Evolutionary conservation across 768 basidiomycete species (phyloP), one percentile per base, ranked within the genome.

Genomic region (Suillus lakei): DNA sequence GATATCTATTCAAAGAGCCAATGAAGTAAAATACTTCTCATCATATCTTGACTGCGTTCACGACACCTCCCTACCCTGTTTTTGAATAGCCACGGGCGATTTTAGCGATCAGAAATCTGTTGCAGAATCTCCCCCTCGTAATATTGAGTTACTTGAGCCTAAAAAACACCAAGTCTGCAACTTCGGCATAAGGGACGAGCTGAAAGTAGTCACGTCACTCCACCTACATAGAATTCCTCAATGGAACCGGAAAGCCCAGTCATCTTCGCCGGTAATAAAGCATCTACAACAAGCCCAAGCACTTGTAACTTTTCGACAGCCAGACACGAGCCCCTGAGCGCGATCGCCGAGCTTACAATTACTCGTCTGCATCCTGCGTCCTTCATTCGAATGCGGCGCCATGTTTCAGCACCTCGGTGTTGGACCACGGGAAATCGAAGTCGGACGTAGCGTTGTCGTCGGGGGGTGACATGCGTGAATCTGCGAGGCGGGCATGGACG

Each of bases 211-310:
- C n/a, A n/a, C n/a, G n/a, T n/a, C n/a, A n/a, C n/a, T n/a, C n/a
- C n/a, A n/a, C n/a, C n/a, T n/a, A n/a, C n/a, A n/a, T n/a, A n/a
- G n/a, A n/a, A n/a, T n/a, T n/a, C n/a, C n/a, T n/a, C n/a, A n/a
- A n/a, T n/a, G n/a, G 39, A 30, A 18, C 54, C 5, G 18, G n/a
- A 44, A 58, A 15, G 38, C 34, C 13, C 16, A 6, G 28, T 18
- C 28, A 18, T 50, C 48, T 16, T 16, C 4, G 8, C 32, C 10
- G 12, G 13, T 32, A 18, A 34, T 26, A 3, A 13, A 5, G 65
- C 16, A 44, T 66, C 65, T 43, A 63, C 54, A 1, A 63, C 66
- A 39, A 66, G 62, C 21, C 61, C 55, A 21, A 65, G 61, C 8
- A 39, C 50, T n/a, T 48, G 38, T 16, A 65, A 54, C 6, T 53